phyloP scores from a whole-genome alignment of 163 green algal genomes.

The Scenedesmus sp. region DNA sequence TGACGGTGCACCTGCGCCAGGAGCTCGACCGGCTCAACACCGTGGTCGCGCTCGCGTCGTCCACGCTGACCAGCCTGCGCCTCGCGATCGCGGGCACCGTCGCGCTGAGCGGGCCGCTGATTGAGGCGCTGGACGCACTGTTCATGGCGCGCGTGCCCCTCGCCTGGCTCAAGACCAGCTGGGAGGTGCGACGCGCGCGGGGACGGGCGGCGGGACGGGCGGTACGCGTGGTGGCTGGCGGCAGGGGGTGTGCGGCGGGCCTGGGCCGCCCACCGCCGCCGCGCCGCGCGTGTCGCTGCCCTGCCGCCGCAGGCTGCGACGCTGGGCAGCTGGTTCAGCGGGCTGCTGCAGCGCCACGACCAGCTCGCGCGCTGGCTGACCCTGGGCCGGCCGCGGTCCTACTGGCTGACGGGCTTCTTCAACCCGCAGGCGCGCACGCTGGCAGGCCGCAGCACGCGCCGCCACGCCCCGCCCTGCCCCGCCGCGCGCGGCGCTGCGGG shows the following conservation, averaged over 20 bases:
- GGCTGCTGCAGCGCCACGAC: constrained; percentile 87
- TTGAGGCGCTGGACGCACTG: constrained; percentile 84
- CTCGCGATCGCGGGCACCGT: constrained; percentile 93
- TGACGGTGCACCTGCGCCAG: constrained; percentile 93
- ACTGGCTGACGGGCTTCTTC: constrained; percentile 97
- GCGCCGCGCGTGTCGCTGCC: too few species aligned
- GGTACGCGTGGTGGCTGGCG: too few species aligned
- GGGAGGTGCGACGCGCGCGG: constrained; percentile 60
- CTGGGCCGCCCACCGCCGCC: too few species aligned
- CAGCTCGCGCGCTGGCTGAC: constrained; percentile 93
- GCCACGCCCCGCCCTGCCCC: too few species aligned
- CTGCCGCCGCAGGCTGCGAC: constrained; percentile 78
- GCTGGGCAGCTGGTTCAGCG: constrained; percentile 91
- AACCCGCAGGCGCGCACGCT: constrained; percentile 80
- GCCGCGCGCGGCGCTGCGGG: too few species aligned
- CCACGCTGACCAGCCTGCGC: constrained; percentile 86
- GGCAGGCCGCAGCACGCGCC: too few species aligned
- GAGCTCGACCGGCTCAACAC: constrained; percentile 94
- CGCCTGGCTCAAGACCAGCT: constrained; percentile 86
- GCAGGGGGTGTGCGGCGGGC: too few species aligned
- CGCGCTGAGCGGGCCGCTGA: constrained; percentile 81
- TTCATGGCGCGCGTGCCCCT: constrained; percentile 85
- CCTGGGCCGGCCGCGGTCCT: constrained; percentile 81
- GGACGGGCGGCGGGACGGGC: not conserved
- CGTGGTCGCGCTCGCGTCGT: constrained; percentile 76